These are phyloP conservation scores for Colletotrichum lentis DNA, from an alignment of 2,329 filamentous ascomycete species.

Conservation along the genomic window DNA sequence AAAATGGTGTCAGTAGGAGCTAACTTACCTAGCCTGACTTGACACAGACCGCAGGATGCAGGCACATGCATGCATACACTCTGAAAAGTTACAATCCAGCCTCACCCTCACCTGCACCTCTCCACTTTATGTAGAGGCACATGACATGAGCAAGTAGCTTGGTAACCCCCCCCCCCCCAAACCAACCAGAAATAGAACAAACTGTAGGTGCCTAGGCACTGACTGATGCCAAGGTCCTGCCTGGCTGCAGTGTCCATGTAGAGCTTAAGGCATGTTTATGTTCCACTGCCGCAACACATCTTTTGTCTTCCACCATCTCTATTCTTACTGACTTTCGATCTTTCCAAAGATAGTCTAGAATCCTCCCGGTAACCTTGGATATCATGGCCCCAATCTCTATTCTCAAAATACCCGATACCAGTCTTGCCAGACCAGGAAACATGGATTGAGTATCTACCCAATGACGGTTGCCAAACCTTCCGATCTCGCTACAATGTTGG, in stretches of 20 bases:
- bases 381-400: background rate
- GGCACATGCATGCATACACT: background rate
- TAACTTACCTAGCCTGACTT: background rate
- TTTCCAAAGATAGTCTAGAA: no score
- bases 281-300: background rate
- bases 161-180: background rate
- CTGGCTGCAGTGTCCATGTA: no score
- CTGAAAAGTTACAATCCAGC: background rate
- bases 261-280: no score
- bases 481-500: background rate
- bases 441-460: background rate
- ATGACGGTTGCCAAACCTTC: background rate
- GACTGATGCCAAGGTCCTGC: no score
- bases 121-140: background rate
- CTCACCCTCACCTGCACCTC: background rate
- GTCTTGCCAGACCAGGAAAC: background rate
- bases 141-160: background rate
- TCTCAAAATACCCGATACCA: no score
- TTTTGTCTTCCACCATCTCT: background rate
- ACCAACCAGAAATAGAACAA: no score
- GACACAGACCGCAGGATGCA: conserved; percentile 1
- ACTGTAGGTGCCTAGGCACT: background rate
- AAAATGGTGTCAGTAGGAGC: background rate
- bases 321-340: background rate
- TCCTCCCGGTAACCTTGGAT: no score